These are phyloP conservation scores for Geoglossum glabrum DNA, from an alignment of 495 filamentous ascomycete genomes.

Conservation along the genomic window DNA sequence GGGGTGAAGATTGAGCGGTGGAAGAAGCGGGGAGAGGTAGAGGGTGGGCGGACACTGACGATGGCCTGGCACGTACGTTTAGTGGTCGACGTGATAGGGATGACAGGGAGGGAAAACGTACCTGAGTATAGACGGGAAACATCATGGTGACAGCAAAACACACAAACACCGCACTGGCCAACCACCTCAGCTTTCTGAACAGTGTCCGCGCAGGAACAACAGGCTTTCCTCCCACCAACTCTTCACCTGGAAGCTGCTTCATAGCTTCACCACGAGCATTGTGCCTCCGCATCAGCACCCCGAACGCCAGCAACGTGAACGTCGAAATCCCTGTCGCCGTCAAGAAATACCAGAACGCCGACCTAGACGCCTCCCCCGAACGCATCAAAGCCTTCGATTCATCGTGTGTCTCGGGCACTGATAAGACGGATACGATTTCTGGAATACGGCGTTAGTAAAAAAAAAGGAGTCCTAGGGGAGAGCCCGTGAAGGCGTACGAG, in stretches of 20 bases:
- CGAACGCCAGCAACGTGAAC: slow-evolving; percentile 35
- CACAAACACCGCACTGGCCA: slow-evolving; percentile 48
- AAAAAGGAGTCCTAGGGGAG: not conserved
- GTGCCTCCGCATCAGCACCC: slow-evolving; percentile 33
- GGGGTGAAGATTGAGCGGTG: slow-evolving; percentile 65
- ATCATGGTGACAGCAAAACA: slow-evolving; percentile 79
- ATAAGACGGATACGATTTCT: slow-evolving; percentile 62
- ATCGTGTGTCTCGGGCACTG: slow-evolving; percentile 29
- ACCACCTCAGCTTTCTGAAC: slow-evolving; percentile 52
- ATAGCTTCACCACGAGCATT: slow-evolving; percentile 20
- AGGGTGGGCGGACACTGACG: slow-evolving; percentile 26
- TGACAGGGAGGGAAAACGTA: slow-evolving; percentile 36
- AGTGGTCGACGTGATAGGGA: not conserved
- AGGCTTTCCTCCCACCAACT: slow-evolving; percentile 23
- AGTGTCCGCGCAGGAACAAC: slow-evolving; percentile 42
- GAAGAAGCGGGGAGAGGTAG: slow-evolving; percentile 37
- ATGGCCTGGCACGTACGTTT: not conserved
- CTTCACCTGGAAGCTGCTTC: slow-evolving; percentile 11
- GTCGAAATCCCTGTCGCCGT: slow-evolving; percentile 53
- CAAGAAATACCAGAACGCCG: slow-evolving; percentile 81
- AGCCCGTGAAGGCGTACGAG: slow-evolving; percentile 21
- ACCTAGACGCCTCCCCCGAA: slow-evolving; percentile 28
- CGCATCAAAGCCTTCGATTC: not conserved
- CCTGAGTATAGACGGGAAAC: slow-evolving; percentile 78
- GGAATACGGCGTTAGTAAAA: not conserved